phyloP scores from a whole-genome alignment of 2,329 filamentous ascomycete species.

The Xylaria sp. region DNA sequence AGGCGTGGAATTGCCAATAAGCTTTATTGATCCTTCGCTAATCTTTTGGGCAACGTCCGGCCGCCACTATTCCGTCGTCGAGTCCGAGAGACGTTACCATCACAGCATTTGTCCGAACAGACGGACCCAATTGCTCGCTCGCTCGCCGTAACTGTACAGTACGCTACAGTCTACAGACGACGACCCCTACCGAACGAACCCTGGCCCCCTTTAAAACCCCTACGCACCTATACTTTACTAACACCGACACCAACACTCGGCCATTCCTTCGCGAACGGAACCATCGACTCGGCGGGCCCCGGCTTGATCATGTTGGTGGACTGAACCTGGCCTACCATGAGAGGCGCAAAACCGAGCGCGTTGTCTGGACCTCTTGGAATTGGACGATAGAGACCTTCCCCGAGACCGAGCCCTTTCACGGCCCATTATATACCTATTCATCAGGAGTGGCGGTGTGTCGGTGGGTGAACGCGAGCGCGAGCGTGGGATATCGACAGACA shows the following conservation, averaged over 20 bases:
- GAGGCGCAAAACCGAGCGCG: constrained; percentile 48
- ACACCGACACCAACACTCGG: no score
- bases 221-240: not conserved
- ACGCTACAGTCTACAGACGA: constrained; percentile 1
- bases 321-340: constrained; percentile 47
- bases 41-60: constrained; percentile 16
- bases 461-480: constrained; percentile 39
- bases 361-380: constrained; percentile 42
- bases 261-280: constrained; percentile 25
- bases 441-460: constrained; percentile 31
- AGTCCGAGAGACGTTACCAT: constrained; percentile 6
- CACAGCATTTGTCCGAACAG: constrained; percentile 9
- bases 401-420: constrained; percentile 12
- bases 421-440: constrained; percentile 19
- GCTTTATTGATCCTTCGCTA: constrained; percentile 18
- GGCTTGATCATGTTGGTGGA: constrained; percentile 48
- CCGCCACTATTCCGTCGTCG: constrained; percentile 6
- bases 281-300: constrained; percentile 32
- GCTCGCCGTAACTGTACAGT: constrained; percentile 7
- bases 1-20: constrained; percentile 18
- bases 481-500: constrained; percentile 30
- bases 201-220: constrained; percentile 5
- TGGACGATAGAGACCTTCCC: constrained; percentile 28
- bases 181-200: constrained; percentile 5
- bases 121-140: constrained; percentile 17